Evolutionary conservation across 495 filamentous ascomycete species (phyloP), one percentile per base, ranked within the genome.

Genomic region (Letharia lupina): DNA sequence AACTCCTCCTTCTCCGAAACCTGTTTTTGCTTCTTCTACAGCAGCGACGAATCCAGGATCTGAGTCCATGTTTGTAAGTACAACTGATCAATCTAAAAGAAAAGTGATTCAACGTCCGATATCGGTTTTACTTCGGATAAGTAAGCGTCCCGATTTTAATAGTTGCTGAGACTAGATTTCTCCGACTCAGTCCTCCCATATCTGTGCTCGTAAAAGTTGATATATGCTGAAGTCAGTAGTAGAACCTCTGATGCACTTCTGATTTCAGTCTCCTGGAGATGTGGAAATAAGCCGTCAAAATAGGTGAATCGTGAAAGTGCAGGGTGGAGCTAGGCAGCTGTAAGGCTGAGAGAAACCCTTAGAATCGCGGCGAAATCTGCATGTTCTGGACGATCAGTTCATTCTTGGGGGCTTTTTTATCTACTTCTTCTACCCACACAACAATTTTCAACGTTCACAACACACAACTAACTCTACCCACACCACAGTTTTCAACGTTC

Each of bases 11-110:
- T 93, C 89, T n/a, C 79, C 73, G 54, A 80, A 83, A 41, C 87
- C 84, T 54, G 81, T 75, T 70, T 80, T 84, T 1, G 90, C 89
- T 72, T 95, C 91, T 65, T 90, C 88, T n/a, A 92, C 75, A n/a
- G 91, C 90, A 39, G 78, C 80, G 66, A 79, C 75, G 66, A 83
- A 82, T 48, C 81, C 80, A 5, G 77, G 77, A 52, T 81, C 77
- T 50, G 76, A 72, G 39, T 81, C 77, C 78, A 83, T 82, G 52
- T 37, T 52, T 33, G 50, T 56, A 35, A 5, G 20, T 41, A 58
- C 23, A 12, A 4, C 12, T 18, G 23, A n/a, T 12, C 2, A 11
- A 28, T 59, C 2, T 1, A 15, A 13, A 5, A 18, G 15, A 16
- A 8, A 18, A 18, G 3, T 16, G 52, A 35, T 28, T 56, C 6